These are phyloP conservation scores for Camillea tinctor DNA, from an alignment of 2,329 filamentous ascomycete species.

Conservation along the genomic window DNA sequence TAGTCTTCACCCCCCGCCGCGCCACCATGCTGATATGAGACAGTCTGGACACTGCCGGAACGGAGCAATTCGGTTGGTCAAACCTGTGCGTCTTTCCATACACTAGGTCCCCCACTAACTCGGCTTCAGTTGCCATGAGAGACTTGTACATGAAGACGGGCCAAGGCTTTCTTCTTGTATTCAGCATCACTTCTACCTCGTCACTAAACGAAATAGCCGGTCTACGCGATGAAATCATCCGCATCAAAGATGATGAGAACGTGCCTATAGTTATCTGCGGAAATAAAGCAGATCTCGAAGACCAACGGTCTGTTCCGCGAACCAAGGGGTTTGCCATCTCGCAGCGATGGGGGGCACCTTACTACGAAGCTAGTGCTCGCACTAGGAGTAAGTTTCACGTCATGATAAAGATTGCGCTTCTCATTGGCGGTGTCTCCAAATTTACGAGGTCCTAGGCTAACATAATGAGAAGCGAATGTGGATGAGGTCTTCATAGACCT, in stretches of 20 bases:
- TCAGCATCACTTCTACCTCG: constrained; percentile 82
- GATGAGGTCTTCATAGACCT: constrained; percentile 87
- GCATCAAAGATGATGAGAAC: constrained; percentile 84
- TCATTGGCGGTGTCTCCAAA: background rate
- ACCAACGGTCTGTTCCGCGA: constrained; percentile 75
- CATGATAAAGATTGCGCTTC: background rate
- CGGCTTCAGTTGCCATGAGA: constrained; percentile 57
- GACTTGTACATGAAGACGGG: constrained; percentile 93
- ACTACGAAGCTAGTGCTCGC: constrained; percentile 86
- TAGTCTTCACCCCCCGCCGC: constrained; percentile 20
- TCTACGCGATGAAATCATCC: constrained; percentile 83
- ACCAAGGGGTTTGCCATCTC: constrained; percentile 80
- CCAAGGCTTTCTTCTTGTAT: constrained; percentile 87
- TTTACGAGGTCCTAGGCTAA: constrained; percentile 5
- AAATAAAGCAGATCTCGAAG: constrained; percentile 88
- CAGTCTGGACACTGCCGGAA: constrained; percentile 85
- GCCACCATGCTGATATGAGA: constrained; percentile 26
- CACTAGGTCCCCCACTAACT: constrained; percentile 23
- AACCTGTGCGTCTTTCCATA: constrained; percentile 8
- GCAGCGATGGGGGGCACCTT: constrained; percentile 85
- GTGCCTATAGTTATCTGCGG: constrained; percentile 88
- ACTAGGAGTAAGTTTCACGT: constrained; percentile 56
- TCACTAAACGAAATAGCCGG: constrained; percentile 81
- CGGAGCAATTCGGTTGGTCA: constrained; percentile 83
- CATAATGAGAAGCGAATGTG: constrained; percentile 63